Evolutionary conservation across 352 stramenopile genomes (phyloP).

Genomic region (Globisporangium ultimum): DNA sequence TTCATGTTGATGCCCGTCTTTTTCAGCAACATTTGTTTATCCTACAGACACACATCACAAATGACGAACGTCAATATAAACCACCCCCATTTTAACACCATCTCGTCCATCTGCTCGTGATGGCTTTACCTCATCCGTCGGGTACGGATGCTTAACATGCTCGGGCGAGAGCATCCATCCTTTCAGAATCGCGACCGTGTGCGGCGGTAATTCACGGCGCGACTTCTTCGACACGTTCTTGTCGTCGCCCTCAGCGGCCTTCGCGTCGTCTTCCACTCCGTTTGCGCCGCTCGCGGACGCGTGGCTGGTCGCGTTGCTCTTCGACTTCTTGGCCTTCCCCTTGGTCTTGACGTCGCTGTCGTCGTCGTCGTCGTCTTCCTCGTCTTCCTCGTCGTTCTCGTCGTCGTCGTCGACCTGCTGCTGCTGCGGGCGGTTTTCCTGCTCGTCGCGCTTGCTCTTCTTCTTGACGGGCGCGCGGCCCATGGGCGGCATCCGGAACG

Average conservation of each 20-base stretch:
- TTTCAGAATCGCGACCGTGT: conserved; percentile 84
- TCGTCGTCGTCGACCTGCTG: conserved; percentile 10
- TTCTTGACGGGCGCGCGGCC: conserved; percentile 4
- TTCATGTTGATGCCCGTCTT: conserved; percentile 91
- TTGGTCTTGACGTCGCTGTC: conserved; percentile 2
- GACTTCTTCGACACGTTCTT: conserved; percentile 70
- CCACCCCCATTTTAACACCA: background rate
- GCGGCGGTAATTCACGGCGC: conserved; percentile 71
- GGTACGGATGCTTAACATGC: conserved; percentile 88
- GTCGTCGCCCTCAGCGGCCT: conserved; percentile 28
- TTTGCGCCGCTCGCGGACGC: conserved; percentile 22
- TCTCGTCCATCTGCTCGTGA: background rate
- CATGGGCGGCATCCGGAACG: conserved; percentile 9
- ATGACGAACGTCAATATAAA: background rate
- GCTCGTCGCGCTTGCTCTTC: conserved; percentile 13
- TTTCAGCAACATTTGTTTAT: conserved; percentile 89
- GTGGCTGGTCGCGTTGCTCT: conserved; percentile 6
- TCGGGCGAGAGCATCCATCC: conserved; percentile 88
- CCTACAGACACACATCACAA: conserved; percentile 19
- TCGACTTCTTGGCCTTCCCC: conserved; percentile 4
- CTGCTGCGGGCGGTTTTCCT: conserved; percentile 15
- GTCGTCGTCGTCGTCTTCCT: conserved; percentile 1
- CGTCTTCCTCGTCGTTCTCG: conserved; percentile 7
- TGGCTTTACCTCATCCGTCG: conserved; percentile 68
- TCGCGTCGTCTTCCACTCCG: conserved; percentile 17